Conservation (phyloP, 495 filamentous ascomycete genomes). For the Tuber calosporum region DNA sequence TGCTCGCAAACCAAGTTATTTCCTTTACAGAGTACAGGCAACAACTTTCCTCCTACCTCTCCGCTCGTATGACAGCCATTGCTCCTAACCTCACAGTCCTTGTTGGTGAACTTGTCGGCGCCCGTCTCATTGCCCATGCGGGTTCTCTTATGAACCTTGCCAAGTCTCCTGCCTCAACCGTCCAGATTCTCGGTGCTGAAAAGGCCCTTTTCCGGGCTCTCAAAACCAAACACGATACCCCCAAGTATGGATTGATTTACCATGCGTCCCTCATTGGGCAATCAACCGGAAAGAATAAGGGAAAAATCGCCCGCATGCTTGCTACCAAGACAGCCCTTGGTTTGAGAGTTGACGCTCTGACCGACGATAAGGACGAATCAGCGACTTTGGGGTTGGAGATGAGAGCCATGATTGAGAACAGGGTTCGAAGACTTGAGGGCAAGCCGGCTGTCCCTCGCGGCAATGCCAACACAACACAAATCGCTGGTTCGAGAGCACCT, state of each 20-base stretch:
- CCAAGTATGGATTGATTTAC: conserved; percentile 98
- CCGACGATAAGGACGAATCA: conserved; percentile 84
- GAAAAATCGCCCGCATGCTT: conserved; percentile 95
- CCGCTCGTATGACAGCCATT: conserved; percentile 91
- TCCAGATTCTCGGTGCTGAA: conserved; percentile 97
- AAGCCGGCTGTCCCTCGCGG: conserved; percentile 75
- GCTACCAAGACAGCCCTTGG: conserved; percentile 87
- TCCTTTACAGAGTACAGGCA: conserved; percentile 80
- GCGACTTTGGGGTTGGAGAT: conserved; percentile 64
- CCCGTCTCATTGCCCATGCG: conserved; percentile 89
- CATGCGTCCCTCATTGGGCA: conserved; percentile 95
- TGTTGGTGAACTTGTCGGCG: conserved; percentile 89
- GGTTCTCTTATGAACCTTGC: conserved; percentile 92
- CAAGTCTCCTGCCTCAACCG: conserved; percentile 90
- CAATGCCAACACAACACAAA: conserved; percentile 57
- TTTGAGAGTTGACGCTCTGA: conserved; percentile 84
- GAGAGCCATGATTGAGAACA: conserved; percentile 73
- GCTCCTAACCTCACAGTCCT: conserved; percentile 92
- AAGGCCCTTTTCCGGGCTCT: conserved; percentile 97
- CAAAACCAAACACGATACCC: conserved; percentile 98
- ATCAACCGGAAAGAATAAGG: conserved; percentile 95
- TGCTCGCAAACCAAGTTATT: conserved; percentile 88
- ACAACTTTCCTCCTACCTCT: conserved; percentile 80
- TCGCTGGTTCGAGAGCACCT: conserved; percentile 45
- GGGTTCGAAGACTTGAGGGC: conserved; percentile 78